Base-by-base conservation (phyloP, 352 stramenopile genomes). In the Blastocystis sp. region DNA sequence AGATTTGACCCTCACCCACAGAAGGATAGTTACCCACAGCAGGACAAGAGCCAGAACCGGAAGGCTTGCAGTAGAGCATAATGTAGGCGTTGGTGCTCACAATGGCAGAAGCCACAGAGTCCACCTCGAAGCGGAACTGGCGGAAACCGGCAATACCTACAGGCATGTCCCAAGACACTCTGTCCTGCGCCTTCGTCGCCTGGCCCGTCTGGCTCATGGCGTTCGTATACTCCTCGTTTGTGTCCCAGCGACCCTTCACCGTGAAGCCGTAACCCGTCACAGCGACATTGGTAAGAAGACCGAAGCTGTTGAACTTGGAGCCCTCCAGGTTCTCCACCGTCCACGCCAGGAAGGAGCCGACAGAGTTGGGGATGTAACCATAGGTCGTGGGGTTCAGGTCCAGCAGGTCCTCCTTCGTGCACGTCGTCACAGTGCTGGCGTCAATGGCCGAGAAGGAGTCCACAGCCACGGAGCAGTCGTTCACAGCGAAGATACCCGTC, bases 1-100 rank as follows among this genome's bases (percentile, higher is more conserved):
- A 71, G 34, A 71, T 71, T 24, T 84, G 28, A 24, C 74, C 74
- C 38, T 84, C 74, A 19, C 6, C 45, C 40, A 84, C 74, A 71
- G 74, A 74, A 69, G 74, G 74, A 71, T 71, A 84, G 19, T 63
- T 17, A 59, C 34, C 74, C 4, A 70, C n/a, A 34, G 28, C 59
- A 71, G 74, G 74, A 84, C 74, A 84, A 7, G 60, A 21, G 52
- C 19, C 57, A 17, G 42, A 28, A 19, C 66, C 66, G 24, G 38
- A 61, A 14, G 66, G n/a, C 66, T 77, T 77, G 38, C 66, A 77
- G 52, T 77, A 77, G 52, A 42, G n/a, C 3, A 59, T 3, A 54
- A 54, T 6, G 11, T 54, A 28, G 4, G 66, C 54, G 14, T 43
- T 42, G 24, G 34, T 3, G 17, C 17, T 61, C 7, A 54, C 19